Percentiles rank a stretch among this genome's conserved stretches.
These are phyloP conservation scores for Mycena epipterygia DNA, from an alignment of 768 basidiomycete species.

Conservation along the genomic window DNA sequence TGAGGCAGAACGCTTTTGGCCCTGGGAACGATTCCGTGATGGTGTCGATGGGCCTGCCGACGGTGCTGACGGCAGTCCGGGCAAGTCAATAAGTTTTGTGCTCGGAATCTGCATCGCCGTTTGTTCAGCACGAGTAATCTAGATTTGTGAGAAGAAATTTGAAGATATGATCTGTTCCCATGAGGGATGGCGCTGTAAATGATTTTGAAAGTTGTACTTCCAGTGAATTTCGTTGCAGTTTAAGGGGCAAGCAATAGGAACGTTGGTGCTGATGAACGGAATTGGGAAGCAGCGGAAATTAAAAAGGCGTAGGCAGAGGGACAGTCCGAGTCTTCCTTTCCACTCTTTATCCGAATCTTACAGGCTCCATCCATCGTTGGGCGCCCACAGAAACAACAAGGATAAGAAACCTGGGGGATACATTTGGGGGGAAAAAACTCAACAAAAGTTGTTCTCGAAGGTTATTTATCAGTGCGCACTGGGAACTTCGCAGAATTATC, in stretches of 20 bases:
- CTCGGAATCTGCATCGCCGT: background rate
- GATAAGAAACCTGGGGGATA: conserved; percentile 13
- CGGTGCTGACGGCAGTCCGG: background rate
- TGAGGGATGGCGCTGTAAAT: background rate
- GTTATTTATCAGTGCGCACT: background rate
- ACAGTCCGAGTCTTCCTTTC: background rate
- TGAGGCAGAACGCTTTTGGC: background rate
- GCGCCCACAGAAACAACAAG: conserved; percentile 11
- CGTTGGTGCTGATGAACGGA: background rate
- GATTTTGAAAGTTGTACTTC: background rate
- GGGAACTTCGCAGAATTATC: background rate
- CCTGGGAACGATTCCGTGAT: background rate
- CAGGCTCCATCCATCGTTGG: too few relatives aligned
- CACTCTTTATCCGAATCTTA: background rate
- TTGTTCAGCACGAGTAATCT: background rate
- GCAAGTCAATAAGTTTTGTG: background rate
- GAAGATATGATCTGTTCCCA: background rate
- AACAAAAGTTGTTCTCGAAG: background rate
- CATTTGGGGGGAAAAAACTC: background rate
- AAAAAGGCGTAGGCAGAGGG: background rate
- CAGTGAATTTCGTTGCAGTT: background rate
- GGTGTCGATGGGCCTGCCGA: background rate
- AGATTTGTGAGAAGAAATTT: background rate
- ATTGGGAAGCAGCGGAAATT: background rate
- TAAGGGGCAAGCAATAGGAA: background rate